Base-by-base conservation (phyloP, 176 grass and related monocot species). In the Ampelocalamus luodianensis region DNA sequence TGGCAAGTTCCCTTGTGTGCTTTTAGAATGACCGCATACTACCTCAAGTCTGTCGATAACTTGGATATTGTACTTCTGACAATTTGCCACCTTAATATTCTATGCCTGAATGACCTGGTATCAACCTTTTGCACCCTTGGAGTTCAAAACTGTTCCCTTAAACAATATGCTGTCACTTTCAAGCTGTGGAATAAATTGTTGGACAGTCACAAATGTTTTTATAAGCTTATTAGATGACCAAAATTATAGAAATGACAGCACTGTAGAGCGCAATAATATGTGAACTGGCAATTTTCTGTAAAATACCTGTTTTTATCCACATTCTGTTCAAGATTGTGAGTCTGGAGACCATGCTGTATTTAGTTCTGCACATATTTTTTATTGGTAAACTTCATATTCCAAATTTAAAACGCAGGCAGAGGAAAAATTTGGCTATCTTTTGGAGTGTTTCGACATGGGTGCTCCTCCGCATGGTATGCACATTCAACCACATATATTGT, bases 371-470 rank as follows among this genome's bases (percentile, higher is more conserved):
- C 14, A 15, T 36, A 3, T 77, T 37, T 49, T 71, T 86, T 76
- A 24, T 34, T 3, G 2, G 56, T 42, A 26, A 73, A 65, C 43
- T 63, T 68, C 10, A 43, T 12, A 37, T 81, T 68, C 3, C 27
- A 45, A 72, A 22, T 74, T 69, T 81, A 59, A 3, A 23, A 72
- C 75, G 58, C 72, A 95, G 96, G 93, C 96, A 23, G 93, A 95
- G 88, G 96, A 98, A 61, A 98, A 98, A 83, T 98, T 98, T 78
- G 96, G 96, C 5, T 96, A 94, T 79, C 93, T 96, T 59, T 86
- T 99, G 72, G 93, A 99, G 83, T 99, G 86, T 78, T 88, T 99
- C 1, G 96, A 96, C 36, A 99, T 94, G 91, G 89, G 96, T 76
- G 96, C 96, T 73, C 96, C 96, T 78, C 96, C 93, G 10, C 93